Conservation (phyloP, 2,329 filamentous ascomycete genomes). For the Sporothrix brunneoviolacea region DNA sequence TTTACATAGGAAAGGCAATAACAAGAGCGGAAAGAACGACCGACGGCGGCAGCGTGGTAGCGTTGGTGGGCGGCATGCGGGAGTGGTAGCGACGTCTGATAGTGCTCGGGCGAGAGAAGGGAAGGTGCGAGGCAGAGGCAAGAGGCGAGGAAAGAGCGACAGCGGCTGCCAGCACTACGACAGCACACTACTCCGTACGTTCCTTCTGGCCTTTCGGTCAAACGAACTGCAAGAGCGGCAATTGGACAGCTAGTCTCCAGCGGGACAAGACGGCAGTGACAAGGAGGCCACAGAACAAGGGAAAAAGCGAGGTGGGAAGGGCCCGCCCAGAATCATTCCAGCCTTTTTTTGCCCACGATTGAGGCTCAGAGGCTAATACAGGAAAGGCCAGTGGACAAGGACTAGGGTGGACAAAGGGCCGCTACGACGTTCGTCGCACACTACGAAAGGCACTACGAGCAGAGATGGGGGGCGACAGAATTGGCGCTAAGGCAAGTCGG, state of each 20-base stretch:
- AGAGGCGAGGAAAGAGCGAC: not conserved
- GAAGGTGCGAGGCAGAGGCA: not conserved
- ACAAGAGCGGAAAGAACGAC: constrained; percentile 7
- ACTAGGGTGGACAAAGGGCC: too few species aligned
- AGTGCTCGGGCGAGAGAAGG: not conserved
- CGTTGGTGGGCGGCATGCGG: not conserved
- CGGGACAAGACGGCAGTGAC: not conserved
- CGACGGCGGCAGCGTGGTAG: not conserved
- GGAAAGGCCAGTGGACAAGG: too few species aligned
- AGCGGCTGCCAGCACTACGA: not conserved
- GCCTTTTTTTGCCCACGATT: too few species aligned
- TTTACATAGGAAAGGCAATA: constrained; percentile 4
- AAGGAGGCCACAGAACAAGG: not conserved
- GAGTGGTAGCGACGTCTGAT: constrained; percentile 5
- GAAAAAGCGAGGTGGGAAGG: not conserved
- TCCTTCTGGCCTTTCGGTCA: constrained; percentile 13
- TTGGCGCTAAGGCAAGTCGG: too few species aligned
- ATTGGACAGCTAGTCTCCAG: constrained; percentile 13
- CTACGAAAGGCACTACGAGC: too few species aligned
- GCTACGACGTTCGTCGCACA: too few species aligned
- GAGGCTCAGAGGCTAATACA: too few species aligned
- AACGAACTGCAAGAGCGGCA: constrained; percentile 15
- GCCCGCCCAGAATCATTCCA: too few species aligned
- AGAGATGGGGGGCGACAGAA: too few species aligned
- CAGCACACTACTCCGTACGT: constrained; percentile 3